Conservation (phyloP, 2,329 filamentous ascomycete species). For the Ophiostoma sp. region DNA sequence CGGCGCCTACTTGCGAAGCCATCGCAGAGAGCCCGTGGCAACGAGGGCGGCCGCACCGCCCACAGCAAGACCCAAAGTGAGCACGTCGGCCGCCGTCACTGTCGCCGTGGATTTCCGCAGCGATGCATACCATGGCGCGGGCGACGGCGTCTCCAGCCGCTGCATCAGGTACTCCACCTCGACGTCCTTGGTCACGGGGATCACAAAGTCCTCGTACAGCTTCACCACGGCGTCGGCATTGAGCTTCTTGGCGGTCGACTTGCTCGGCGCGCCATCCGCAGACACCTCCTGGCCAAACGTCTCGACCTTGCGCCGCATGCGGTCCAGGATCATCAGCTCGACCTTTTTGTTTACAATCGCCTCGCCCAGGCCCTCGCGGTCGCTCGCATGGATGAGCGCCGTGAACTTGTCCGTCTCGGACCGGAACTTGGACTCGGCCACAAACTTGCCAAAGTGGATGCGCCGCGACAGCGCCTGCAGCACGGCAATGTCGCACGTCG, state of each 20-base stretch:
- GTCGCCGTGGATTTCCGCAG: slow-evolving; percentile 12
- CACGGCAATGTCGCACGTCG: slow-evolving; percentile 83
- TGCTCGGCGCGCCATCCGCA: slow-evolving; percentile 40
- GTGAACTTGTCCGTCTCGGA: slow-evolving; percentile 77
- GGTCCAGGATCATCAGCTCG: slow-evolving; percentile 84
- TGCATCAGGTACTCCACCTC: slow-evolving; percentile 99
- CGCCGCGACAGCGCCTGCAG: slow-evolving; percentile 84
- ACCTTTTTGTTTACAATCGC: slow-evolving; percentile 88
- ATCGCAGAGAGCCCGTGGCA: slow-evolving; percentile 19
- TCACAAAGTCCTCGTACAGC: slow-evolving; percentile 90
- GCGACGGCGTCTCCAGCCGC: slow-evolving; percentile 47
- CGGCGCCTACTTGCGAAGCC: slow-evolving; percentile 19
- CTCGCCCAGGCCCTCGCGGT: slow-evolving; percentile 74
- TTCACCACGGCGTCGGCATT: slow-evolving; percentile 83
- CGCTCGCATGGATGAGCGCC: slow-evolving; percentile 70
- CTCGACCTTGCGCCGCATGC: slow-evolving; percentile 79
- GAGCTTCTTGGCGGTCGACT: slow-evolving; percentile 60
- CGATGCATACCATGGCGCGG: slow-evolving; percentile 21
- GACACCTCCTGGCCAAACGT: slow-evolving; percentile 91
- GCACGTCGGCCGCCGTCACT: slow-evolving; percentile 11
- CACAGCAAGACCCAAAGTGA: slow-evolving; percentile 14
- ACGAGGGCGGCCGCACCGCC: slow-evolving; percentile 12
- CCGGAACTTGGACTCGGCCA: slow-evolving; percentile 91
- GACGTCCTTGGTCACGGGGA: slow-evolving; percentile 94
- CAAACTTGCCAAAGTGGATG: slow-evolving; percentile 98